Conservation (phyloP, 805 yeast species). For the Metschnikowia arizonensis region DNA sequence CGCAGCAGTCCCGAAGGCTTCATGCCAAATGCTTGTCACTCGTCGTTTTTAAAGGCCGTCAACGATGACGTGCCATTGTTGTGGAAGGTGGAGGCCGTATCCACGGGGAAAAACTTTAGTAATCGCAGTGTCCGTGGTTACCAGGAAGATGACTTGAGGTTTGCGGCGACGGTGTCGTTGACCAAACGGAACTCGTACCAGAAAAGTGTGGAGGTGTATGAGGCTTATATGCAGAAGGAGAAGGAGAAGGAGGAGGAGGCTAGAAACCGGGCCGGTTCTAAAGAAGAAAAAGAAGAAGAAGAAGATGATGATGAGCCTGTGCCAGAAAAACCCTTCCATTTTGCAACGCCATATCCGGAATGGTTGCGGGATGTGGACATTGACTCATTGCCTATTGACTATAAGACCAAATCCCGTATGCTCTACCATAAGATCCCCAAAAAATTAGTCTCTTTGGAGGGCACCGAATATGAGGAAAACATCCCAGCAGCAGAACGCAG, state of each 20-base stretch:
- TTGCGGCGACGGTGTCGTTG: slow-evolving; percentile 34
- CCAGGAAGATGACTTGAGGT: slow-evolving; percentile 29
- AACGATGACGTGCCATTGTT: slow-evolving; percentile 26
- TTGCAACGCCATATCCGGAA: slow-evolving; percentile 33
- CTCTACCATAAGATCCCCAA: slow-evolving; percentile 30
- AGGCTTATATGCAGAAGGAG: slow-evolving; percentile 17
- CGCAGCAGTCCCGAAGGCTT: slow-evolving; percentile 30
- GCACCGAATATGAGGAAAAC: slow-evolving; percentile 25
- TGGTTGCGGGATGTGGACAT: slow-evolving; percentile 23
- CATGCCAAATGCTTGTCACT: slow-evolving; percentile 41
- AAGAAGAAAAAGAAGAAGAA: slow-evolving; percentile 23
- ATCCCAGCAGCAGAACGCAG: slow-evolving; percentile 24
- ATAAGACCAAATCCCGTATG: slow-evolving; percentile 9
- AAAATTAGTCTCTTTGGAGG: slow-evolving; percentile 29
- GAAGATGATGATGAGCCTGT: slow-evolving; percentile 24
- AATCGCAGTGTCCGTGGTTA: slow-evolving; percentile 29
- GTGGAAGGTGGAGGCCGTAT: slow-evolving; percentile 33
- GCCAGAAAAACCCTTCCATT: slow-evolving; percentile 26
- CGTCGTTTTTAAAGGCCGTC: slow-evolving; percentile 39
- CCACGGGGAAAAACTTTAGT: slow-evolving; percentile 34
- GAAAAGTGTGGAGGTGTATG: slow-evolving; percentile 20
- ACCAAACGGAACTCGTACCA: slow-evolving; percentile 29
- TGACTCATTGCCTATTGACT: slow-evolving; percentile 7
- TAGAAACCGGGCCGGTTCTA: background rate
- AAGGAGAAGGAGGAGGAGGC: slow-evolving; percentile 4